Conservation (phyloP, 2,329 filamentous ascomycete genomes). For the Penicillium sp. region DNA sequence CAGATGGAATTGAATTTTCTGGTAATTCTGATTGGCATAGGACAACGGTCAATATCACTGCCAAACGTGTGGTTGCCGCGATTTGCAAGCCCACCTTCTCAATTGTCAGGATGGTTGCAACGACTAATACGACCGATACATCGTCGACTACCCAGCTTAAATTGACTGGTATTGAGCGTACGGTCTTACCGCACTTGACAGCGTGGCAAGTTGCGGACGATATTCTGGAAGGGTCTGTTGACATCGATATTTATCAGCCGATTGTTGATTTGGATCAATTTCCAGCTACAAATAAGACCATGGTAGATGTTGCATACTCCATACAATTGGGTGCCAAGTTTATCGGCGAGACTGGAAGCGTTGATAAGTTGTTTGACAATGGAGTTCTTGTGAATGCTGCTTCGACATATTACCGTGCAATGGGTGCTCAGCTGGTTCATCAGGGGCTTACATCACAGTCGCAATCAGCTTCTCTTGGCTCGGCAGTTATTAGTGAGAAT, state of each 20-base stretch:
- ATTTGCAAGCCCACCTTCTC: neutral
- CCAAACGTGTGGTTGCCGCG: neutral
- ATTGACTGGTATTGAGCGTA: neutral
- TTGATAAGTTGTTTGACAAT: neutral
- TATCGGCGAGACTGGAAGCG: neutral
- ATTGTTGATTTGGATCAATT: neutral
- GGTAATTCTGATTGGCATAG: neutral
- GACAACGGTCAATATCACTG: neutral
- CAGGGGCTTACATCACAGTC: neutral
- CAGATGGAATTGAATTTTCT: neutral
- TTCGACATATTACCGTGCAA: constrained; percentile 5
- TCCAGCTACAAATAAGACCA: neutral
- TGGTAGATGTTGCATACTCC: neutral
- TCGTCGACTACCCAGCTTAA: neutral
- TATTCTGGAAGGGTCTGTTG: neutral
- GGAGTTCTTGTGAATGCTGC: neutral
- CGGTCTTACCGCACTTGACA: neutral
- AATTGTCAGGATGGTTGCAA: neutral
- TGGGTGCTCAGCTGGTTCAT: constrained; percentile 8
- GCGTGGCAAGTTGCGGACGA: neutral
- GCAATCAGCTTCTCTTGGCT: neutral
- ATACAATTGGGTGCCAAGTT: constrained; percentile 5
- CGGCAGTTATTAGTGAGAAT: neutral
- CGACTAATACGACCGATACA: neutral
- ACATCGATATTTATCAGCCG: neutral